Evolutionary conservation across 2,329 filamentous ascomycete species (phyloP), one percentile per base, ranked within the genome.

Genomic region (Fusarium fracticaudum): DNA sequence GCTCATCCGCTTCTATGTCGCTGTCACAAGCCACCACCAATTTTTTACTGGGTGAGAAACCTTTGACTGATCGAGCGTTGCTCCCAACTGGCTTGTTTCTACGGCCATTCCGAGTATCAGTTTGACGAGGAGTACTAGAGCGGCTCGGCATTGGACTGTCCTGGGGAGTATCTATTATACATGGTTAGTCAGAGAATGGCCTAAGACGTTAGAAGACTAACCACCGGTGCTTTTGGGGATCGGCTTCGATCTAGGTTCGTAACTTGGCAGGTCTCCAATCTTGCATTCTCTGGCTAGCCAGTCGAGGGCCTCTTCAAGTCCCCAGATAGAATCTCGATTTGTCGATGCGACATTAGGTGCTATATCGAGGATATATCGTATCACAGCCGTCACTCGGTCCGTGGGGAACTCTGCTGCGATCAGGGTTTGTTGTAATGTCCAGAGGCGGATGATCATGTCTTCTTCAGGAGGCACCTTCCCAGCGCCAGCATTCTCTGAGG

Each of bases 211-310:
- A 38, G 53, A 14, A 38, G 24, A 71, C 75, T 51, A 63, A 78
- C 77, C 77, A 31, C 75, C 71, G 31, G 72, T 77, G 82, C 84
- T 84, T 80, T 85, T 88, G 5, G 77, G 51, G 3, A 77, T 70
- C 10, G 80, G 77, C 38, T 83, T 86, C 20, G 78, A 75, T 71
- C 77, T 82, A 38, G 69, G 75, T 44, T 93, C 91, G 80, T 96
- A 97, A 53, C 90, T 87, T 11, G 93, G 93, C 41, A 96, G 86
- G 76, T 95, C 92, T 2, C 91, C 88, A 71, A 87, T 84, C 20
- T 87, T 84, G 76, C 92, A 94, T 79, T 96, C 90, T 73, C 94
- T 86, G n/a, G 94, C 94, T 61, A 98, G 87, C 94, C 95, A 98
- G 77, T 98, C 94, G 26, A 99, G 82, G 33, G 93, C 91, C 82